Conservation (phyloP, 495 filamentous ascomycete species). For the Hyaloscypha bicolor region DNA sequence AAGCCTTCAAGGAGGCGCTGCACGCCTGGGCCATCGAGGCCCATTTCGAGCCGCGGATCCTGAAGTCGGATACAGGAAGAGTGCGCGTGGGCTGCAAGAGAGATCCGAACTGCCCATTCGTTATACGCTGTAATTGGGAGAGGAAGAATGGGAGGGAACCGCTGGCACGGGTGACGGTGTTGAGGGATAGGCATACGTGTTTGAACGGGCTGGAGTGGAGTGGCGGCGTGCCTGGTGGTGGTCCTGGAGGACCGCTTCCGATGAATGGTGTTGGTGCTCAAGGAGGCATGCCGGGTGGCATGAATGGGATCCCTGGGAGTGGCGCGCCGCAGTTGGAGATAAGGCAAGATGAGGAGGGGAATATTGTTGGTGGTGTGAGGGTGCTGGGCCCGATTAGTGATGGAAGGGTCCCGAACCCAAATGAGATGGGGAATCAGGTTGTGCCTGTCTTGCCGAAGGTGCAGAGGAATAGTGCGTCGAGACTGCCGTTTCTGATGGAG, state of each 20-base stretch:
- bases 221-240: neutral
- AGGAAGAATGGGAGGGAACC: constrained; percentile 35
- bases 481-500: constrained; percentile 35
- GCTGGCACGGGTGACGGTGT: constrained; percentile 40
- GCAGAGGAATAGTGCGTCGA: constrained; percentile 31
- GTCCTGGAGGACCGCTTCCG: neutral
- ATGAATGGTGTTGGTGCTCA: constrained; percentile 5
- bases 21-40: constrained; percentile 44
- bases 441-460: constrained; percentile 32
- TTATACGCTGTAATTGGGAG: constrained; percentile 43
- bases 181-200: constrained; percentile 41
- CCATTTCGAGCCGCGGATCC: constrained; percentile 45
- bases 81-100: constrained; percentile 44
- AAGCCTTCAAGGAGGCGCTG: constrained; percentile 43
- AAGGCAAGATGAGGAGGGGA: constrained; percentile 32
- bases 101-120: constrained; percentile 40
- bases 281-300: neutral
- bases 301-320: neutral
- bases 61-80: constrained; percentile 42
- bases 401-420: constrained; percentile 5
- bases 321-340: constrained; percentile 30
- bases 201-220: constrained; percentile 30
- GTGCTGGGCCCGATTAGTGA: constrained; percentile 27
- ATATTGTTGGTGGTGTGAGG: constrained; percentile 32
- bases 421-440: constrained; percentile 7